Evolutionary conservation across 768 basidiomycete genomes (phyloP), one percentile per base, ranked within the genome.

Genomic region (Rubroboletus satanas): DNA sequence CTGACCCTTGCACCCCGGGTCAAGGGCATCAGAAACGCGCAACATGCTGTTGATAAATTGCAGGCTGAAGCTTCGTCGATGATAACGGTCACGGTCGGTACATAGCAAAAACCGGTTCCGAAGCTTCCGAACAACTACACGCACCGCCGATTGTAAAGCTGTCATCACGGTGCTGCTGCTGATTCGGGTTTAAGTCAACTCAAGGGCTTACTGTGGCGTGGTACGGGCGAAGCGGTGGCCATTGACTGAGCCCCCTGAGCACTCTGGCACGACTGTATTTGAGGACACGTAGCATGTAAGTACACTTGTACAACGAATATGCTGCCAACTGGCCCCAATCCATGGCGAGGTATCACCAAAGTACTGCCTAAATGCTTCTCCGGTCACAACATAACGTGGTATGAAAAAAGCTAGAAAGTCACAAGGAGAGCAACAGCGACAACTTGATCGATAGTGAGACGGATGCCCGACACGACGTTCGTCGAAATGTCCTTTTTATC

Each of bases 1-100:
- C n/a, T n/a, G n/a, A 38, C 47, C 15, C 38, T 26, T 39, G 31
- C n/a, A 32, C 44, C 43, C 58, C 43, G 57, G 58, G 57, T 43
- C 33, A 47, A 60, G 59, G 59, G 59, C 29, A 49, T 8, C 6
- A 33, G 4, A 32, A 52, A 29, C 17, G 31, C 17, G 17, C 17
- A 9, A n/a, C 45, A 35, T 17, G 32, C 21, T 15, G 9, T 15
- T 21, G 8, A 14, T 14, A 31, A 8, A 21, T 35, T 35, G 5
- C 47, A n/a, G 35, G 23, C 11, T 17, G 33, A 15, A 17, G 14
- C 21, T 21, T 21, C 32, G 31, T 33, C 12, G 5, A 33, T 8
- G 42, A 46, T 32, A 33, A 46, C 17, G 12, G 31, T 32, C 14
- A 8, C 7, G 31, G 18, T 21, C 14, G 23, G 23, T 26, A 21